Evolutionary conservation across 495 filamentous ascomycete species (phyloP), one percentile per base, ranked within the genome.

Genomic region (Tuber calosporum): DNA sequence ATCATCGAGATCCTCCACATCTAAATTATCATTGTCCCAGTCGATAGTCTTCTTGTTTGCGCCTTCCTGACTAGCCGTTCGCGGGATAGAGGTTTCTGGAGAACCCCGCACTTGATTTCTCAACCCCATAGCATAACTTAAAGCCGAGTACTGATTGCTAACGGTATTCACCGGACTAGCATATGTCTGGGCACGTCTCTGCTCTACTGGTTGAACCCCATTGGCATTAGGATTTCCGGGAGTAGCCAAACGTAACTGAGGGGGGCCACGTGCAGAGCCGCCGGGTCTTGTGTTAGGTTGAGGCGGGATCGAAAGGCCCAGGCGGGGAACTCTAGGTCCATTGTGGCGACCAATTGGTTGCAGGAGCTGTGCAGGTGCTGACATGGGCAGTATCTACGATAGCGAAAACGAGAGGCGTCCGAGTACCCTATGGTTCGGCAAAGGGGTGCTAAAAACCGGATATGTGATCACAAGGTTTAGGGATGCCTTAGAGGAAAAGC

Each of bases 1-100:
- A 80, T 97, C 94, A 83, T 98, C 93, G 73, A 99, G 83, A 77
- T 98, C 93, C 71, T 97, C 93, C 20, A 96, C 93, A 83, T 99
- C 95, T 39, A 94, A 73, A 66, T 73, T 79, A 43, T 77, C 77
- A 68, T 82, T 79, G 48, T 83, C 82, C 76, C 79, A 82, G 53
- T 83, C 78, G 69, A 81, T 79, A 58, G 69, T 74, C 66, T 75
- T 76, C 48, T 75, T 78, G 41, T 76, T 73, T 34, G 77, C 66
- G 40, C 79, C 74, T 69, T 81, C 78, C 72, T 78, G 73, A 48
- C 70, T 48, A 40, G 42, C 38, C 66, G 42, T 69, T 70, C 43
- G 66, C 8, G 26, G 62, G 70, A 75, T 73, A 41, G 67, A 58
- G 6, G 75, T 73, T 72, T 81, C 77, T 66, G 80, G 80, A 22